phyloP scores from a whole-genome alignment of 257 asterid species.

The Salvia miltiorrhiza region DNA sequence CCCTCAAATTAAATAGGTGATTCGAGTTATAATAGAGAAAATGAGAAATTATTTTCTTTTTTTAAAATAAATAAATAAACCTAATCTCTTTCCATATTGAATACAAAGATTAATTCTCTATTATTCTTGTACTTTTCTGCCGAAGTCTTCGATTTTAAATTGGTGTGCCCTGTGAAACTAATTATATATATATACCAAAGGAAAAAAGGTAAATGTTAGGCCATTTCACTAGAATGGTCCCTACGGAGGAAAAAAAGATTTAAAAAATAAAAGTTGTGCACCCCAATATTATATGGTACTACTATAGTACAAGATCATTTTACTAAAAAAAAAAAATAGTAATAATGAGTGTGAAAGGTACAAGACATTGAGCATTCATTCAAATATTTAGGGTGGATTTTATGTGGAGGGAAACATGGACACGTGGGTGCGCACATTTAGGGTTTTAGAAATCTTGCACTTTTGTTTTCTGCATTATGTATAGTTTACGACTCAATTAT shows the following conservation, averaged over 20 bases:
- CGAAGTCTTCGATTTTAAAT: too few relatives aligned
- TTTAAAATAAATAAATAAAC: too few relatives aligned
- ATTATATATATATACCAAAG: neutral
- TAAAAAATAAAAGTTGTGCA: slow-evolving; percentile 6
- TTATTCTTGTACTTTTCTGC: neutral
- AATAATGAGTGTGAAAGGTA: slow-evolving; percentile 26
- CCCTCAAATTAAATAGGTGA: too few relatives aligned
- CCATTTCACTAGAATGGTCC: slow-evolving; percentile 20
- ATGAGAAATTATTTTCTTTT: too few relatives aligned
- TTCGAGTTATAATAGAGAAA: too few relatives aligned
- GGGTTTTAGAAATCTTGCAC: neutral
- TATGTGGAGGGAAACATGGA: slow-evolving; percentile 42
- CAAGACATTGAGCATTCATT: slow-evolving; percentile 20
- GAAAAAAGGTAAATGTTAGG: neutral
- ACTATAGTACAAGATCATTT: neutral
- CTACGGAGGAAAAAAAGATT: neutral
- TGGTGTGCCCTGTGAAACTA: neutral
- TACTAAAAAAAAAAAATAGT: neutral
- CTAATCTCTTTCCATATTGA: neutral
- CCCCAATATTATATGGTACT: neutral
- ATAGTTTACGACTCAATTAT: neutral
- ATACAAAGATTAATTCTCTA: neutral
- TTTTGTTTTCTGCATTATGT: neutral
- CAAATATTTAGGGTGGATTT: slow-evolving; percentile 18
- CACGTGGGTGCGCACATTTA: slow-evolving; percentile 35